Evolutionary conservation across 495 filamentous ascomycete genomes (phyloP).

Genomic region (Podospora australis): DNA sequence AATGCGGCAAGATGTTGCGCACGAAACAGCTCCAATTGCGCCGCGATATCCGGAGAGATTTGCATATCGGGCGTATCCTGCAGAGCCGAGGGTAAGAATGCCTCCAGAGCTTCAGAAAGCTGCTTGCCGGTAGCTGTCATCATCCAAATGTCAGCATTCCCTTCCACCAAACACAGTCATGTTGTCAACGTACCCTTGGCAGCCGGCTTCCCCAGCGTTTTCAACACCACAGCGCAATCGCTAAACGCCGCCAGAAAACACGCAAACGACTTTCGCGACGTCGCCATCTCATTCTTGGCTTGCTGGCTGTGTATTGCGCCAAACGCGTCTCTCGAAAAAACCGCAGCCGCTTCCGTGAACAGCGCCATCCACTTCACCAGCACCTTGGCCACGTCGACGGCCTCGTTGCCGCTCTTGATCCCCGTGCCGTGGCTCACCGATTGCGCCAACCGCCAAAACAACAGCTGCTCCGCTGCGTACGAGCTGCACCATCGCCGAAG

Average conservation of each 20-base stretch:
- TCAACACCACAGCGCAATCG: slow-evolving; percentile 44
- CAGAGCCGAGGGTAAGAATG: slow-evolving; percentile 48
- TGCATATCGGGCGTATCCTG: slow-evolving; percentile 44
- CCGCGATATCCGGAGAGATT: slow-evolving; percentile 42
- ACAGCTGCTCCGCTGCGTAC: slow-evolving; percentile 40
- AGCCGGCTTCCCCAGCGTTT: slow-evolving; percentile 34
- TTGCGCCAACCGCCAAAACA: slow-evolving; percentile 49
- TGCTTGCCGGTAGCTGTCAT: slow-evolving; percentile 35
- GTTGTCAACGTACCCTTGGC: slow-evolving; percentile 35
- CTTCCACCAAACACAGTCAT: background rate
- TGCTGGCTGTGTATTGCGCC: slow-evolving; percentile 33
- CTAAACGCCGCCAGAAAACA: slow-evolving; percentile 41
- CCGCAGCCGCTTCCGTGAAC: slow-evolving; percentile 34
- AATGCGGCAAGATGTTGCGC: slow-evolving; percentile 41
- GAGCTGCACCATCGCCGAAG: slow-evolving; percentile 42
- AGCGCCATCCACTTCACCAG: slow-evolving; percentile 40
- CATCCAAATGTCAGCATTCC: slow-evolving; percentile 10
- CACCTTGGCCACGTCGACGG: slow-evolving; percentile 29
- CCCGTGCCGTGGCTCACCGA: slow-evolving; percentile 33
- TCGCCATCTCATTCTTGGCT: slow-evolving; percentile 40
- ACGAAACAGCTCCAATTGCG: slow-evolving; percentile 45
- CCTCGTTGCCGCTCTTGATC: slow-evolving; percentile 28
- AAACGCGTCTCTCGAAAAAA: slow-evolving; percentile 35
- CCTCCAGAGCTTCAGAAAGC: slow-evolving; percentile 42
- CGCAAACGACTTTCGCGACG: slow-evolving; percentile 49